Conservation (phyloP, 192 early-diverging fungal species). For the Gamsiella multidivaricata region DNA sequence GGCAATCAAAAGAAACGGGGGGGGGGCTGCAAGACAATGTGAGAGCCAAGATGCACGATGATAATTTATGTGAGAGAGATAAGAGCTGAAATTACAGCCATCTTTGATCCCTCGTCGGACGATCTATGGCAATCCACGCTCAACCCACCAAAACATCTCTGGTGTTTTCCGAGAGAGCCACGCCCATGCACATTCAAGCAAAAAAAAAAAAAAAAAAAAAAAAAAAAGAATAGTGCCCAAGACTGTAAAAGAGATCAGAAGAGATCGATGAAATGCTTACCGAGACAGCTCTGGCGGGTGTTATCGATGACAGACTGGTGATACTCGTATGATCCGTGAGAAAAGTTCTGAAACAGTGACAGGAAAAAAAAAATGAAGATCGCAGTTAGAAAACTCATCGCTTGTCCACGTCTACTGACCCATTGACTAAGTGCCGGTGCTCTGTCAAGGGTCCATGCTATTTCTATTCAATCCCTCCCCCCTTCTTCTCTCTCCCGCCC, state of each 20-base stretch:
- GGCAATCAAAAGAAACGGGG: conserved; percentile 7
- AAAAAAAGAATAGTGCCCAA: too few species aligned
- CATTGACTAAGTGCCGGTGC: neutral
- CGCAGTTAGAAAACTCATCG: neutral
- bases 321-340: conserved; percentile 73
- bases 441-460: neutral
- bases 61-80: conserved; percentile 10
- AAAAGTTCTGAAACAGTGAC: conserved; percentile 61
- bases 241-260: too few species aligned
- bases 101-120: too few species aligned
- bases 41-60: neutral
- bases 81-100: too few species aligned
- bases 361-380: neutral
- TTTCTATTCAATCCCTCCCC: too few species aligned
- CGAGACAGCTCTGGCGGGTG: conserved; percentile 57
- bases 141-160: neutral
- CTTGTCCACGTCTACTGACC: too few species aligned
- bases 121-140: too few species aligned
- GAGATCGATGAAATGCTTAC: conserved; percentile 51
- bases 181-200: neutral
- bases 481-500: too few species aligned
- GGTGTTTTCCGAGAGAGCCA: neutral
- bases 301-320: conserved; percentile 73
- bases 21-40: neutral
- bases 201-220: neutral